Percentiles rank a stretch among this genome's conserved stretches.
Conservation (phyloP, 2,329 filamentous ascomycete species). For the Myriosclerotinia scirpicola region DNA sequence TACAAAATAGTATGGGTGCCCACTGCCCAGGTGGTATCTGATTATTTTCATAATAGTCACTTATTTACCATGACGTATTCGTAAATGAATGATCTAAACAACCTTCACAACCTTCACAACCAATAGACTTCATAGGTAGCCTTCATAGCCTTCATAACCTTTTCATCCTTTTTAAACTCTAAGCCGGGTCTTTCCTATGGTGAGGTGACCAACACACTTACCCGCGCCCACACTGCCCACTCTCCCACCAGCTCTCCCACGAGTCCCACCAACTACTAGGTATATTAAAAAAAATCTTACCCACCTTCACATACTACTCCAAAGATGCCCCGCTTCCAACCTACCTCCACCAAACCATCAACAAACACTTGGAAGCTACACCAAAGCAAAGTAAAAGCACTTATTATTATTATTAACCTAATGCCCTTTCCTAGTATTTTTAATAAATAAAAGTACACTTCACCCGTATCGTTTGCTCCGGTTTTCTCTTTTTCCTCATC, state of each 20-base stretch:
- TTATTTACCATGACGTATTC: constrained; percentile 13
- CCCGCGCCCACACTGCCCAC: background rate
- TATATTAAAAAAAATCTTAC: too few species aligned
- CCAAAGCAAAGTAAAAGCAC: background rate
- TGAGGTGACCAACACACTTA: background rate
- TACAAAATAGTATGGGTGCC: background rate
- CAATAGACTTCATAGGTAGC: constrained; percentile 1
- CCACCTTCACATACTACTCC: background rate
- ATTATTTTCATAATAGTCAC: background rate
- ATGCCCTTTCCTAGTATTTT: constrained; percentile 9
- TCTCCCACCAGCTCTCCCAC: background rate
- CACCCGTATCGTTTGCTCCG: background rate
- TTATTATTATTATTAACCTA: constrained; percentile 1
- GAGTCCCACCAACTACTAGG: background rate
- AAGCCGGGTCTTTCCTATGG: constrained; percentile 17
- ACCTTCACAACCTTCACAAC: background rate
- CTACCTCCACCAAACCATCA: constrained; percentile 18
- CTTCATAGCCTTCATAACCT: background rate
- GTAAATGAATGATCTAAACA: background rate
- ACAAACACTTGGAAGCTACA: constrained; percentile 15
- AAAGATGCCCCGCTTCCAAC: constrained; percentile 22
- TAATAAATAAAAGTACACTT: background rate
- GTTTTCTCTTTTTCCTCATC: background rate
- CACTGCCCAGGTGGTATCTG: constrained; percentile 5
- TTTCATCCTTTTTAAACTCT: background rate